Percentiles rank a stretch among this genome's conserved stretches.
Conservation (phyloP, 257 asterid species). For the Penstemon davidsonii region DNA sequence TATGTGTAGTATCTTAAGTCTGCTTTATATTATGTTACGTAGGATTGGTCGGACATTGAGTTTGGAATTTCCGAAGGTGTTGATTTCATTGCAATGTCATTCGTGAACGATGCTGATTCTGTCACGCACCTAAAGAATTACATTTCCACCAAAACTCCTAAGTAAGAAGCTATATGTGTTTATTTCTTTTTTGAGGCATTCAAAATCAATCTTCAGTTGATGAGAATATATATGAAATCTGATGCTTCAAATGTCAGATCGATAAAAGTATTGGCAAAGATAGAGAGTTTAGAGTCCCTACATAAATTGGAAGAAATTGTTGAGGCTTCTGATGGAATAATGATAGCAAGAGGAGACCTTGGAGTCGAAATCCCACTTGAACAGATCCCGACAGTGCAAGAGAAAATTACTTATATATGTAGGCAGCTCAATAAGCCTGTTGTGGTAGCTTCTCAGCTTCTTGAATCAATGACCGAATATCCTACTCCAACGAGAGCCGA, state of each 20-base stretch:
- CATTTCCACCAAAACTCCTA: constrained; percentile 53
- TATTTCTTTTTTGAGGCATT: background rate
- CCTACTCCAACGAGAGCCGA: constrained; percentile 93
- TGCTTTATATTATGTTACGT: constrained; percentile 19
- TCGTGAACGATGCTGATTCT: constrained; percentile 70
- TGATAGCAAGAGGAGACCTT: constrained; percentile 96
- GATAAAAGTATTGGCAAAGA: constrained; percentile 73
- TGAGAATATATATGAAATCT: background rate
- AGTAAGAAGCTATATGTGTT: constrained; percentile 32
- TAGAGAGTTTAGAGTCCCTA: constrained; percentile 72
- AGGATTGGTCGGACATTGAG: constrained; percentile 81
- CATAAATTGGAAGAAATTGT: constrained; percentile 66
- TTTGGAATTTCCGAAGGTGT: constrained; percentile 80
- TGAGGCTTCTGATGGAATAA: constrained; percentile 74
- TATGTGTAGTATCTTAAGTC: background rate
- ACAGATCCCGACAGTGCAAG: constrained; percentile 79
- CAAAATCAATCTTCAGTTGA: background rate
- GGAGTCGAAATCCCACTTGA: constrained; percentile 88
- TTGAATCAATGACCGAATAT: constrained; percentile 83
- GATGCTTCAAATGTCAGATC: constrained; percentile 43
- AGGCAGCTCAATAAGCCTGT: constrained; percentile 84
- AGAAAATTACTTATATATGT: constrained; percentile 56
- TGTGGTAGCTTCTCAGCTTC: constrained; percentile 82
- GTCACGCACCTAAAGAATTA: constrained; percentile 61
- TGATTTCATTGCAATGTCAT: constrained; percentile 80